Percentiles rank a stretch among this genome's conserved stretches.
These are phyloP conservation scores for Aureobasidium mangrovei DNA, from an alignment of 2,329 filamentous ascomycete genomes.

Conservation along the genomic window DNA sequence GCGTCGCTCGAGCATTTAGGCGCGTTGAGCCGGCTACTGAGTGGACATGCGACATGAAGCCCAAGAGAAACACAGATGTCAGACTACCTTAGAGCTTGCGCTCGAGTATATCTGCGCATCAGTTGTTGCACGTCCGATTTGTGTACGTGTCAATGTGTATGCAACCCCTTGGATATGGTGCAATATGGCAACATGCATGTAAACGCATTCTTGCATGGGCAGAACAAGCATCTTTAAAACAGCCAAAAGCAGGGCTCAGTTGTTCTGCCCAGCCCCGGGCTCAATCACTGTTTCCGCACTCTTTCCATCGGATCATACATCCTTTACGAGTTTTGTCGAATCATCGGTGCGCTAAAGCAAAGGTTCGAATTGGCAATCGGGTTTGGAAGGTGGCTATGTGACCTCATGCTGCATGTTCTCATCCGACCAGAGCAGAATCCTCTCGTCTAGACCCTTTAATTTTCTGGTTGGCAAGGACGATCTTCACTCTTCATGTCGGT, in stretches of 20 bases:
- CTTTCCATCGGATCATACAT: background rate
- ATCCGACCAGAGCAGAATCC: background rate
- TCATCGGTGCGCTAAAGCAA: background rate
- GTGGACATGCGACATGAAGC: too few relatives aligned
- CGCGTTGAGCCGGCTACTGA: too few relatives aligned
- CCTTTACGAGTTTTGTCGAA: background rate
- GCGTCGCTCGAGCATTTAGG: too few relatives aligned
- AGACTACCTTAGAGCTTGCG: too few relatives aligned
- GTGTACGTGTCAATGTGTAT: background rate
- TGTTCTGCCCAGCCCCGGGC: background rate
- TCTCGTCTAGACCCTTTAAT: background rate
- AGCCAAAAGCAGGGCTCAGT: background rate
- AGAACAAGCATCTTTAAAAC: background rate
- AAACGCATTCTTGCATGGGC: background rate
- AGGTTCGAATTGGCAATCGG: background rate
- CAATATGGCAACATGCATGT: background rate
- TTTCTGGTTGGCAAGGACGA: background rate
- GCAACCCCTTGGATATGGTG: background rate
- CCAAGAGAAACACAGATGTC: too few relatives aligned
- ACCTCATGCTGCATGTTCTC: background rate
- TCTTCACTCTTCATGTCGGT: constrained; percentile 38
- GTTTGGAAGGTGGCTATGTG: background rate
- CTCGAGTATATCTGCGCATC: background rate
- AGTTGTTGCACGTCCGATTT: background rate
- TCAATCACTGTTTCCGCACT: background rate